These are phyloP conservation scores for Colletotrichum brevisporum DNA, from an alignment of 2,329 filamentous ascomycete genomes.

Conservation along the genomic window DNA sequence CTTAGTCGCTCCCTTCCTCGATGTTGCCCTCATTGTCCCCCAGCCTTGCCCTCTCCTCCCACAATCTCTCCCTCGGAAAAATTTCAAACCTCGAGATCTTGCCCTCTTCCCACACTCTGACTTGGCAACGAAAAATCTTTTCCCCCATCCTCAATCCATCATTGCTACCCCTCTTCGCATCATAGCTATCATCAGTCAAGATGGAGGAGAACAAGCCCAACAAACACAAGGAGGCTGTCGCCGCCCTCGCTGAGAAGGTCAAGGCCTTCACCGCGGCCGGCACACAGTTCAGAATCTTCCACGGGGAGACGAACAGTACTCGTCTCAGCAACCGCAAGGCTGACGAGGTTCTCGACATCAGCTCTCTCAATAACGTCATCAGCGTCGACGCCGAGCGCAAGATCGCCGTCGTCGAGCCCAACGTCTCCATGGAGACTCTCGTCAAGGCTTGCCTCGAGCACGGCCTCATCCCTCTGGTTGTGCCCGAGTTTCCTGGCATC, in stretches of 20 bases:
- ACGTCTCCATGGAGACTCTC: slow-evolving; percentile 77
- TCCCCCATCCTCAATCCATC: no score
- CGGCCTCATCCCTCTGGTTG: slow-evolving; percentile 73
- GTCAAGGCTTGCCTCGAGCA: slow-evolving; percentile 69
- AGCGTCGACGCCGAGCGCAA: slow-evolving; percentile 65
- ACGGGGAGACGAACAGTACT: slow-evolving; percentile 83
- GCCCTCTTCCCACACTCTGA: neutral
- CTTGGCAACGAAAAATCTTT: neutral
- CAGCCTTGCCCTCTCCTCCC: neutral
- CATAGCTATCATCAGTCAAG: neutral
- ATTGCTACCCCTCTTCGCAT: neutral
- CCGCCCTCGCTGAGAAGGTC: slow-evolving; percentile 57
- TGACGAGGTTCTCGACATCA: slow-evolving; percentile 76
- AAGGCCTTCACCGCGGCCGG: slow-evolving; percentile 57
- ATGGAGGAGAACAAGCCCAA: slow-evolving; percentile 7
- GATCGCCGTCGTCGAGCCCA: slow-evolving; percentile 76
- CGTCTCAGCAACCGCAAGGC: slow-evolving; percentile 63
- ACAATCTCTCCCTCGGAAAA: neutral
- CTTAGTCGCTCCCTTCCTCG: neutral
- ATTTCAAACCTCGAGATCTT: neutral
- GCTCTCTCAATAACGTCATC: slow-evolving; percentile 74
- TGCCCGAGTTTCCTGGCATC: slow-evolving; percentile 81
- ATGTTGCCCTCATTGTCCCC: neutral
- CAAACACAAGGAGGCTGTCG: slow-evolving; percentile 50
- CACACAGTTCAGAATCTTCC: slow-evolving; percentile 78